Conservation (phyloP, 2,329 filamentous ascomycete species). For the Lasiodiplodia citricola region DNA sequence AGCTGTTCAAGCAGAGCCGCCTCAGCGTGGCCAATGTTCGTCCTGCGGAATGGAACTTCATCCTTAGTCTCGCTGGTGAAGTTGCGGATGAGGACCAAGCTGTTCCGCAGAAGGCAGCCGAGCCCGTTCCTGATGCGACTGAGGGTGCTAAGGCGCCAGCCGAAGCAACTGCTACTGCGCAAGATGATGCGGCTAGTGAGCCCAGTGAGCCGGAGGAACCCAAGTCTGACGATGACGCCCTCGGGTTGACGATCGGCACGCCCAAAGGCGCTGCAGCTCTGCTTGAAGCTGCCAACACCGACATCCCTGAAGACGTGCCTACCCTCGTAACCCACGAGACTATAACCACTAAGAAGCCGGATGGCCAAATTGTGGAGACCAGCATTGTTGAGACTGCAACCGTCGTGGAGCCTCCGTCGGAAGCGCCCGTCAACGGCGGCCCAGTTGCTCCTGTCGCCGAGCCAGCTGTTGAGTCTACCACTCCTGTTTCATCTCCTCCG, state of each 20-base stretch:
- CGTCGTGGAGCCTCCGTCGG: neutral
- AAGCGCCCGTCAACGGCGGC: neutral
- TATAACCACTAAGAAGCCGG: conserved; percentile 1
- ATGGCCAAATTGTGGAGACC: conserved; percentile 1
- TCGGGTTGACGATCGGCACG: conserved; percentile 22
- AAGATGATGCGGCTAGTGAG: conserved; percentile 15
- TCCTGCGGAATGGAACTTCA: conserved; percentile 67
- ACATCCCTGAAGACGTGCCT: neutral
- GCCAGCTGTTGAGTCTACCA: conserved; percentile 1
- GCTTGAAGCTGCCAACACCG: neutral
- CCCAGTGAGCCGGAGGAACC: conserved; percentile 17
- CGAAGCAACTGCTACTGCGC: neutral
- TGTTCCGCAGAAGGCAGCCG: conserved; percentile 8
- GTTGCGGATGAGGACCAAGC: conserved; percentile 1
- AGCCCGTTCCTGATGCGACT: neutral
- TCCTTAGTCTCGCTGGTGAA: conserved; percentile 56
- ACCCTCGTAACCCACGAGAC: conserved; percentile 15
- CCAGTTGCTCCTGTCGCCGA: neutral
- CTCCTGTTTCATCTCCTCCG: neutral
- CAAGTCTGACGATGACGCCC: conserved; percentile 18
- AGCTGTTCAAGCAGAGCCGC: conserved; percentile 80
- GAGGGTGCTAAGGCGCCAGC: neutral
- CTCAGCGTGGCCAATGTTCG: conserved; percentile 79
- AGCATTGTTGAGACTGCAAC: neutral
- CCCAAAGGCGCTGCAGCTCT: conserved; percentile 23